Evolutionary conservation across 2,329 filamentous ascomycete genomes (phyloP).

Genomic region (Pyrenophora tritici-repentis): DNA sequence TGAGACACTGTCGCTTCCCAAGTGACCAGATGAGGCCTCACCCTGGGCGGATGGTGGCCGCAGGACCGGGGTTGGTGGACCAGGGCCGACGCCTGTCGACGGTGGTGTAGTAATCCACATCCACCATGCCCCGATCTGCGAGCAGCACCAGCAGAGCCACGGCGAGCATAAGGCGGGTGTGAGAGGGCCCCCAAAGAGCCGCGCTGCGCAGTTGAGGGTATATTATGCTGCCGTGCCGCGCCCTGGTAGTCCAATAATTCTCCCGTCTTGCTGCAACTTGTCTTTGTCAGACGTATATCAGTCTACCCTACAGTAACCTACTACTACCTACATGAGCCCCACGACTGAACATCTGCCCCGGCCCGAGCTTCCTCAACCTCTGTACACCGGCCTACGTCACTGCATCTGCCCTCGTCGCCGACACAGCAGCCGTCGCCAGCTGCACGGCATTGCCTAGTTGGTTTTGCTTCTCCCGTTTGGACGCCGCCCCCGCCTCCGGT

Average conservation of each 20-base stretch:
- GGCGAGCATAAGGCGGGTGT: conserved; percentile 14
- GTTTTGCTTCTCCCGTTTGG: conserved; percentile 26
- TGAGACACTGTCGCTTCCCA: conserved; percentile 23
- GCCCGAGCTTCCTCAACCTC: conserved; percentile 23
- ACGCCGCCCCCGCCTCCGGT: conserved; percentile 13
- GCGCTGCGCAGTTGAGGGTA: conserved; percentile 10
- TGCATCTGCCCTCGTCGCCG: conserved; percentile 19
- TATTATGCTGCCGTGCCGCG: conserved; percentile 25
- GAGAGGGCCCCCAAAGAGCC: conserved; percentile 12
- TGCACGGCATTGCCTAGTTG: conserved; percentile 18
- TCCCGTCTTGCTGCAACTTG: not conserved
- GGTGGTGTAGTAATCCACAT: not conserved
- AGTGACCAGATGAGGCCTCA: conserved; percentile 41
- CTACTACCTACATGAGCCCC: not conserved
- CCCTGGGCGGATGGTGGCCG: conserved; percentile 28
- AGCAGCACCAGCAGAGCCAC: conserved; percentile 15
- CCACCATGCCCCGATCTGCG: not conserved
- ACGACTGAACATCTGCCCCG: not conserved
- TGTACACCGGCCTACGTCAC: conserved; percentile 24
- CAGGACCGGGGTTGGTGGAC: conserved; percentile 21
- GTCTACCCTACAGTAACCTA: not conserved
- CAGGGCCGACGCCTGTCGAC: not conserved
- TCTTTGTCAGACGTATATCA: not conserved
- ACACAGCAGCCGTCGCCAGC: conserved; percentile 23
- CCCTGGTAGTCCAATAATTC: conserved; percentile 11